Base-by-base conservation (phyloP, 441 rosid species). In the Kokia cookei region DNA sequence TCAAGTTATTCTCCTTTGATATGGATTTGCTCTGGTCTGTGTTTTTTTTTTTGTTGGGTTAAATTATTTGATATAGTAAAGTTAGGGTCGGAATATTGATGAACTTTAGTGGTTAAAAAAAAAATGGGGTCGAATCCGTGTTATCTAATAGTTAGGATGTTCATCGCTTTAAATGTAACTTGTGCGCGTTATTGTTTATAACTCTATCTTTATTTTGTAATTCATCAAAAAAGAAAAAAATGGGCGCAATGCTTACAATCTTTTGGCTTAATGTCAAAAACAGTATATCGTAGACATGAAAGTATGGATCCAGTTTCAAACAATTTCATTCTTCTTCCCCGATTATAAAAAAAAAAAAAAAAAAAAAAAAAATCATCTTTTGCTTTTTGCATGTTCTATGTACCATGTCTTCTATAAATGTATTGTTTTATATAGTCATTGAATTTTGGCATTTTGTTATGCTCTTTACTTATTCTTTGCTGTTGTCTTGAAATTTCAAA, bases 1-100 rank as follows among this genome's bases (percentile, higher is more conserved):
- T 81, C 75, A 76, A 82, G 73, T 19, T 55, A 15, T 59, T 27
- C 55, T 66, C 59, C 55, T 69, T 62, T 43, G 14, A 27, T 29
- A 48, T 45, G 64, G 61, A 17, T 15, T 48, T 48, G 15, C 6
- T 48, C 15, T 40, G 12, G 9, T 42, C 3, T 65, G 14, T 22
- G 24, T 13, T 66, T 11, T 66, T 2, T 7, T 11, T 24, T 19
- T 19, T 19, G 22, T 19, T 65, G 40, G 35, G 40, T 4, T 55
- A 8, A 8, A 17, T 50, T 45, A 45, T 48, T 67, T 68, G 26
- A 68, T 50, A n/a, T 29, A 68, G 50, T 50, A 29, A 67, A 59
- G 17, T 59, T 59, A 59, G 63, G 63, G 17, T 5, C 26, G 37
- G 63, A 27, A 26, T n/a, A 27, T 27, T 59, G 5, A 45, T n/a